These are phyloP conservation scores for Dictyostelium brefeldianum DNA, from an alignment of 78 protist species.

Conservation along the genomic window DNA sequence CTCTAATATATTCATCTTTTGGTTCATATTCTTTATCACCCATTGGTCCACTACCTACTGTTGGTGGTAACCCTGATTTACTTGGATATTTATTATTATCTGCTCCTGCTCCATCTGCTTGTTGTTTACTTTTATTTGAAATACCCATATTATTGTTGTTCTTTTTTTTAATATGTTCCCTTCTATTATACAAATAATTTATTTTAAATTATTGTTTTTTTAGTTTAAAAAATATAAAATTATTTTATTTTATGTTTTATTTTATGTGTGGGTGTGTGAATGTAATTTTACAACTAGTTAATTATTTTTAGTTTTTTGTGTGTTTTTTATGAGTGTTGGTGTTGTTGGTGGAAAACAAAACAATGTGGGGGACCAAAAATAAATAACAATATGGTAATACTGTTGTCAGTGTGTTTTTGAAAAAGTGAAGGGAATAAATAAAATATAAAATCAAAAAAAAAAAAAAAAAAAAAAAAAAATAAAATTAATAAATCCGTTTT, in stretches of 20 bases:
- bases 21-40: constrained; percentile 34
- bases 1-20: constrained; percentile 70
- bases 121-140: neutral
- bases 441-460: neutral
- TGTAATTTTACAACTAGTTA: constrained; percentile 2
- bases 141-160: neutral
- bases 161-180: neutral
- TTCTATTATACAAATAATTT: neutral
- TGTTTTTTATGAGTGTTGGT: no score
- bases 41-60: constrained; percentile 52
- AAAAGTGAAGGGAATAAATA: no score
- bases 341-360: no score
- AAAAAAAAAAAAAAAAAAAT: neutral
- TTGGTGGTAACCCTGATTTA: constrained; percentile 71
- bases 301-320: no score
- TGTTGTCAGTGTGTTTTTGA: neutral
- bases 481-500: neutral
- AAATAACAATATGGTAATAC: neutral
- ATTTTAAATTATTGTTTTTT: neutral
- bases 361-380: no score
- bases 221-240: neutral
- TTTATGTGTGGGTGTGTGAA: neutral
- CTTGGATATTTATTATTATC: constrained; percentile 36
- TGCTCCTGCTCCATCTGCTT: neutral
- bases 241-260: neutral